These are phyloP conservation scores for Penicillium waksmanii DNA, from an alignment of 495 filamentous ascomycete genomes.

Conservation along the genomic window DNA sequence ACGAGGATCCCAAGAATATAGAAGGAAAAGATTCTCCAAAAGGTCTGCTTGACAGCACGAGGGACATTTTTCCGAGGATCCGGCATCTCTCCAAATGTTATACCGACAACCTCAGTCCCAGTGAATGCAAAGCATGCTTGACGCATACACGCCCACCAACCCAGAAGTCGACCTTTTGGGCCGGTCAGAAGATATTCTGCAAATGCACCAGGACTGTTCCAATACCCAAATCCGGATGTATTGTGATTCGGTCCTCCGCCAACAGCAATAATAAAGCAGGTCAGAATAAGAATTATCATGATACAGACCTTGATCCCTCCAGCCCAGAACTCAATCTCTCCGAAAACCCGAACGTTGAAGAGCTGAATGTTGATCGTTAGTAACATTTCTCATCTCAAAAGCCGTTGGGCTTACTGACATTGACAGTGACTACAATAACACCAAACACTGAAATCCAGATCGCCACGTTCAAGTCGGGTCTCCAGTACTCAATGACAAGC, in stretches of 20 bases:
- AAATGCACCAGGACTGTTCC: conserved; percentile 74
- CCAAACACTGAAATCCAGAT: conserved; percentile 72
- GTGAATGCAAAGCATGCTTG: not conserved
- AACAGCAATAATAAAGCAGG: conserved; percentile 68
- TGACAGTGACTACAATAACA: conserved; percentile 36
- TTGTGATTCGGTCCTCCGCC: conserved; percentile 61
- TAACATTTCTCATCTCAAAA: not conserved
- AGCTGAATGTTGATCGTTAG: not conserved
- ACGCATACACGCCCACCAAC: not conserved
- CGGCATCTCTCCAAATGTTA: not conserved
- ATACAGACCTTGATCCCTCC: conserved; percentile 56
- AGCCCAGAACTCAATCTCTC: conserved; percentile 46
- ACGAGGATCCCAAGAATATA: conserved; percentile 76
- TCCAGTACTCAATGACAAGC: conserved; percentile 78
- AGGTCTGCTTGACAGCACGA: conserved; percentile 71
- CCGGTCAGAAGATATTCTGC: conserved; percentile 26
- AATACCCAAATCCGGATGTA: conserved; percentile 65
- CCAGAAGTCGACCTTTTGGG: not conserved
- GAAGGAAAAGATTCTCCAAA: conserved; percentile 76
- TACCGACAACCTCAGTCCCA: not conserved
- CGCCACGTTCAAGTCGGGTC: conserved; percentile 53
- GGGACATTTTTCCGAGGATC: conserved; percentile 66
- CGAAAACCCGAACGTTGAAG: not conserved
- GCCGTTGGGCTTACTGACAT: not conserved
- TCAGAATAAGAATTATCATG: conserved; percentile 71